Evolutionary conservation across 2,329 filamentous ascomycete genomes (phyloP), one percentile per base, ranked within the genome.

Genomic region (Colletotrichum phormii): DNA sequence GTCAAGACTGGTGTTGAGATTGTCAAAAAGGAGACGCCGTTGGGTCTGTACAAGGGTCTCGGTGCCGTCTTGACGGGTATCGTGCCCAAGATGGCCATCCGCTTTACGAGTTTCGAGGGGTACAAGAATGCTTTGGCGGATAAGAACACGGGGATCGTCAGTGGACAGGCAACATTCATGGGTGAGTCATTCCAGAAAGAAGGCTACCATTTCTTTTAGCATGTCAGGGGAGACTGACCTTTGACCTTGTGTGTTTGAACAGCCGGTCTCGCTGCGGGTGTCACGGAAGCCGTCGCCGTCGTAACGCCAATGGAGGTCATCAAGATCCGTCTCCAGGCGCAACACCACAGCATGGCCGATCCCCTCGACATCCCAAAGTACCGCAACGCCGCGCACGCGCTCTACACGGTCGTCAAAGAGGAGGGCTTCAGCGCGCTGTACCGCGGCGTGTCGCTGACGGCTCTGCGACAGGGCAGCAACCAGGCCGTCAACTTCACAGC

Each of bases 241-340:
- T 67, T 70, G 35, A 58, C n/a, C 26, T 49, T 2, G 15, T 26
- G 18, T 18, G 18, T 18, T 31, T 22, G 15, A 2, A 62, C 64
- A 77, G 94, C 97, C 78, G 97, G 97, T 80, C 92, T 99, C 58
- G 90, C 94, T 29, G 97, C 97, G 31, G 97, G 97, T 84, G 92
- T 99, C 22, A 98, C 97, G 24, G 97, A 99, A 89, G 97, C 97
- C 76, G 96, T 99, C 57, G 93, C 94, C 61, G 94, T 99, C 64
- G 97, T 99, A 69, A 98, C 95, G 35, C 97, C 97, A 6, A 99
- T 99, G 97, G 97, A 99, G 86, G 97, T 99, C 74, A 91, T 99
- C 85, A 99, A 99, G 90, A 99, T 99, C 81, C 94, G 97, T 61
- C 90, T 99, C 77, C 97, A 99, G 88, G 96, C 96, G 5, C 97